Evolutionary conservation across 352 stramenopile genomes (phyloP), one percentile per base, ranked within the genome.

Genomic region (Globisporangium nodosum): DNA sequence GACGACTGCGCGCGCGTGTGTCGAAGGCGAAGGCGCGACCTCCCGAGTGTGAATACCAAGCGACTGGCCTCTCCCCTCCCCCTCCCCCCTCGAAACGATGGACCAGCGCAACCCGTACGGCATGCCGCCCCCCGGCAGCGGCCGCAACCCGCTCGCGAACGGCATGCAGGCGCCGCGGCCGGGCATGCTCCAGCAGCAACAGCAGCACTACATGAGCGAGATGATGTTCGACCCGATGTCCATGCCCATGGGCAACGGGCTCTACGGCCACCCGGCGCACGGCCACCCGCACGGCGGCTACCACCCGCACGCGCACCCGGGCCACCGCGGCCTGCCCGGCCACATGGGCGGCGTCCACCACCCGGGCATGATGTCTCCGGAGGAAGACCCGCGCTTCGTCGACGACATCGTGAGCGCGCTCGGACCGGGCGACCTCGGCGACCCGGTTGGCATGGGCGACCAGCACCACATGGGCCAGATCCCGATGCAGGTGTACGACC

Each of bases 171-270:
- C 27, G 30, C 57, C 78, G 55, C 75, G 77, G 46, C 59, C 59
- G 3, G 59, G 59, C 46, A 77, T 78, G 59, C 76, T 74, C 52
- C 74, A 73, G 62, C 75, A 78, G 65, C 74, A 82, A 51, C 74
- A 73, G 64, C 75, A 78, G 64, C 74, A 82, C 55, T 91, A 87
- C 60, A 87, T 89, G 77, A 76, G 76, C 66, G 79, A 91, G 53
- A 86, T 89, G 69, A 73, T 91, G 68, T 91, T 89, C 57, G 78
- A 88, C 66, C 73, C 76, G 50, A 75, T 88, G 62, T 49, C 48
- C 3, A 77, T 80, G 64, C 68, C 70, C 47, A 87, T 88, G 71
- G 73, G 59, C 61, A 80, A 81, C 66, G 69, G 70, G 53, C 69
- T 86, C 71, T 81, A 78, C 64, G 21, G 43, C 43, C 75, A 85